Conservation (phyloP, 2,329 filamentous ascomycete species). For the Colletotrichum higginsianum region DNA sequence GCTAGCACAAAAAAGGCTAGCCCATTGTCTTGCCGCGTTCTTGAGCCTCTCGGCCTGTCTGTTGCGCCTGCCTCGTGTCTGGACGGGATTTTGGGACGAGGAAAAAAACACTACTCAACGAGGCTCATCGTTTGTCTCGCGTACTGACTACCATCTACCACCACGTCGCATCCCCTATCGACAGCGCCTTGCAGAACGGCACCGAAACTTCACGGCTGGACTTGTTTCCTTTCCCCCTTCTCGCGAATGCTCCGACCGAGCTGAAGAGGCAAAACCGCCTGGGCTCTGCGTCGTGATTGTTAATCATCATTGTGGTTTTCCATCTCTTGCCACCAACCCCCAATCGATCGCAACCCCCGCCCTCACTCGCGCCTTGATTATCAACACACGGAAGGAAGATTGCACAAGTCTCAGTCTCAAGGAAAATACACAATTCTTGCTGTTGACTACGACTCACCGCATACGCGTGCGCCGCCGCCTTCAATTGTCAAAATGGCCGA, state of each 20-base stretch:
- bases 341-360: constrained; percentile 32
- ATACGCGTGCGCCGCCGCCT: not conserved
- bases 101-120: constrained; percentile 22
- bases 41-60: constrained; percentile 16
- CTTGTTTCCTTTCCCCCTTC: not conserved
- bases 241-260: constrained; percentile 33
- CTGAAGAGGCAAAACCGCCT: constrained; percentile 35
- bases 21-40: constrained; percentile 6
- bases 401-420: not conserved
- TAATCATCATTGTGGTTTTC: constrained; percentile 33
- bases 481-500: constrained; percentile 63
- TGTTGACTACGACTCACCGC: not conserved
- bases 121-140: constrained; percentile 13
- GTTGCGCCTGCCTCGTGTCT: constrained; percentile 1
- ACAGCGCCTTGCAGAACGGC: not conserved
- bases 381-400: not conserved
- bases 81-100: constrained; percentile 5
- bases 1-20: constrained; percentile 5
- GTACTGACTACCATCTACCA: not conserved
- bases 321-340: constrained; percentile 21
- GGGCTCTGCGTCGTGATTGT: constrained; percentile 39
- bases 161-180: not conserved
- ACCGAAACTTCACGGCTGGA: not conserved
- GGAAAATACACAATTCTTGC: not conserved
- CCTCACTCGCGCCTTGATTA: not conserved